Percentiles rank a stretch among this genome's conserved stretches.
These are phyloP conservation scores for Oryza meyeriana DNA, from an alignment of 176 grass and related monocot species.

Conservation along the genomic window DNA sequence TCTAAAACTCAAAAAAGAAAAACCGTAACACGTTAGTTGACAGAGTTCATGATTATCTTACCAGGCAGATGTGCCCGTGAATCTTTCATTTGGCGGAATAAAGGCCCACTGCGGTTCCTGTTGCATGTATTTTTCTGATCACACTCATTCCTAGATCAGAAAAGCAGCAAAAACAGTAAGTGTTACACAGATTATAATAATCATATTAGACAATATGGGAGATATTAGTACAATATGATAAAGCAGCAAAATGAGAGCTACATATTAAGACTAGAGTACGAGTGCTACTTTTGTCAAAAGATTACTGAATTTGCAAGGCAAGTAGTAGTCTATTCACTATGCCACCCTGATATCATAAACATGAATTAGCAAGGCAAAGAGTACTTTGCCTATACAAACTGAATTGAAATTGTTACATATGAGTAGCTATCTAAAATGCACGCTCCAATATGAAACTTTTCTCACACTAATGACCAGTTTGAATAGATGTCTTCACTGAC, in stretches of 20 bases:
- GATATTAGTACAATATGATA: not conserved
- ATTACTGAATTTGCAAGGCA: too few species aligned
- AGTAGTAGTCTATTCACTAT: not conserved
- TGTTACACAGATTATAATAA: conserved; percentile 33
- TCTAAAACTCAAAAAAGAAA: not conserved
- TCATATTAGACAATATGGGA: conserved; percentile 14
- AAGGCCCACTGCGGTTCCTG: conserved; percentile 74
- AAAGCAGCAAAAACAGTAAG: not conserved
- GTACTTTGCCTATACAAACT: not conserved
- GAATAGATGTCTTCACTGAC: not conserved
- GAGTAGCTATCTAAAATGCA: not conserved
- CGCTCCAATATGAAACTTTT: not conserved
- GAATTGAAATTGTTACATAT: not conserved
- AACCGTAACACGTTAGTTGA: not conserved
- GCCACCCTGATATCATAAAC: not conserved
- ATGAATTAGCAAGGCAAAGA: not conserved
- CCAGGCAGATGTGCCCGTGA: conserved; percentile 44
- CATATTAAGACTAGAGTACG: not conserved
- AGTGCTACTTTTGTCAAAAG: not conserved
- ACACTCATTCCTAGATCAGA: conserved; percentile 46
- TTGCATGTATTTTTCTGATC: conserved; percentile 51
- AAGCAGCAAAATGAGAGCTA: not conserved
- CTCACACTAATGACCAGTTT: not conserved
- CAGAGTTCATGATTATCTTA: conserved; percentile 32
- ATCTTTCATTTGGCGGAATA: conserved; percentile 69